Evolutionary conservation across 441 rosid genomes (phyloP).

Genomic region (Arabidopsis lyrata): DNA sequence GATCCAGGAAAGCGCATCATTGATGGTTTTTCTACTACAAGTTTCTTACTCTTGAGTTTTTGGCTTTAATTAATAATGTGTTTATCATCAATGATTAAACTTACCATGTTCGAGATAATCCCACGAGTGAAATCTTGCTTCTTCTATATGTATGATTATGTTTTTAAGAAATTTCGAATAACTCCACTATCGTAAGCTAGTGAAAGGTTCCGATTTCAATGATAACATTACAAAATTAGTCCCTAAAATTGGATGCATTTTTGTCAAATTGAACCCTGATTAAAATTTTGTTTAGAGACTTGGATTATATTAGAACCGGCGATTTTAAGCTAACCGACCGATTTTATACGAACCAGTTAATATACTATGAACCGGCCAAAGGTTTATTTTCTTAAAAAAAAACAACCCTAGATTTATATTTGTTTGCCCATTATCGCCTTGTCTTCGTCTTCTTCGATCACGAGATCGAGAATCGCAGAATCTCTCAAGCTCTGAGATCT

Average conservation of each 20-base stretch:
- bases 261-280: not conserved
- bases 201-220: not conserved
- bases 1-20: not conserved
- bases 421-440: not conserved
- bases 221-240: not conserved
- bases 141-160: not conserved
- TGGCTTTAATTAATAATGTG: not conserved
- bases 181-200: not conserved
- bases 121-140: not conserved
- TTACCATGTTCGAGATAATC: not conserved
- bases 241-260: not conserved
- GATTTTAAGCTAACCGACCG: not conserved
- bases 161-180: not conserved
- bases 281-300: too few relatives aligned
- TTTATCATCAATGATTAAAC: not conserved
- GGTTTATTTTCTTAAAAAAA: not conserved
- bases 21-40: not conserved
- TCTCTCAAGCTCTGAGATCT: slow-evolving; percentile 7
- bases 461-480: not conserved
- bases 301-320: not conserved
- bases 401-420: not conserved
- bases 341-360: not conserved
- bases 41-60: slow-evolving; percentile 3
- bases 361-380: not conserved
- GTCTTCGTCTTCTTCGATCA: slow-evolving; percentile 4